Percentiles rank a stretch among this genome's conserved stretches.
Evolutionary conservation across 2,329 filamentous ascomycete genomes (phyloP).

Genomic region (Trichoderma sp.): DNA sequence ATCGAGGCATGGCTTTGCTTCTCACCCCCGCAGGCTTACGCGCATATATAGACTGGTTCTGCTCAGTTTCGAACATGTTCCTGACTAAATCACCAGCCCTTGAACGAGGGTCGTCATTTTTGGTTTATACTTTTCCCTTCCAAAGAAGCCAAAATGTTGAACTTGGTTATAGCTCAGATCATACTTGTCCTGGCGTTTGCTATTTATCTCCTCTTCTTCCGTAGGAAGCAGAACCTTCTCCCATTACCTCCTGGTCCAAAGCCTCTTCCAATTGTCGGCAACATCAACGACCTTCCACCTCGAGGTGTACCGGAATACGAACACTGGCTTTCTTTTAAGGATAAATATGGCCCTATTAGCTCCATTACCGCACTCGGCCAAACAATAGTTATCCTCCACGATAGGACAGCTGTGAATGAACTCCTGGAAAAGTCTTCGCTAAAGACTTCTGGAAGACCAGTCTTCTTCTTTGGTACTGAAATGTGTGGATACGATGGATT

Average conservation of each 20-base stretch:
- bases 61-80: not conserved
- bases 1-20: not conserved
- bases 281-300: slow-evolving; percentile 44
- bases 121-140: not conserved
- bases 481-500: slow-evolving; percentile 26
- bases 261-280: slow-evolving; percentile 43
- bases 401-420: not conserved
- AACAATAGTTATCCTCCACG: slow-evolving; percentile 17
- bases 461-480: slow-evolving; percentile 9
- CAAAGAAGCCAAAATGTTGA: not conserved
- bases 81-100: not conserved
- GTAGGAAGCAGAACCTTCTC: not conserved
- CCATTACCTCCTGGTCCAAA: slow-evolving; percentile 30
- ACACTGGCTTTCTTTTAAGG: slow-evolving; percentile 37
- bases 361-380: slow-evolving; percentile 14
- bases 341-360: slow-evolving; percentile 26
- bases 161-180: not conserved
- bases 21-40: not conserved
- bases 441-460: slow-evolving; percentile 14
- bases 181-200: not conserved
- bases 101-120: not conserved
- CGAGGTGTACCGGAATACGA: slow-evolving; percentile 30
- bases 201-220: slow-evolving; percentile 1
- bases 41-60: not conserved
- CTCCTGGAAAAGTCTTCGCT: slow-evolving; percentile 2